Evolutionary conservation across 208 protist genomes (phyloP).

Genomic region (Acanthamoeba sp.): DNA sequence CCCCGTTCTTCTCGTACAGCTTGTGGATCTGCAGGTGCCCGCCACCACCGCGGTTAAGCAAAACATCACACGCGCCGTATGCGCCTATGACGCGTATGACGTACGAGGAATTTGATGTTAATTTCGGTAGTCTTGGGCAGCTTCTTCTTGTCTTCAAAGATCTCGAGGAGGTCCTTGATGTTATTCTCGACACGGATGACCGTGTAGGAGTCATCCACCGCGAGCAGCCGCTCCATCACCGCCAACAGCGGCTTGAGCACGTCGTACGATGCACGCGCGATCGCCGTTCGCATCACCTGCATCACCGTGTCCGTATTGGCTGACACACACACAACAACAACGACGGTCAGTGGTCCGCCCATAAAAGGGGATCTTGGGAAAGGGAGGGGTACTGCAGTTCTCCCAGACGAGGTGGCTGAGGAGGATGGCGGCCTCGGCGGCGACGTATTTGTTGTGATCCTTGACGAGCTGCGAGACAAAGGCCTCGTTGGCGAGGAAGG

Average conservation of each 20-base stretch:
- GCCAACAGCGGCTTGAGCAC: constrained; percentile 20
- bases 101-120: constrained; percentile 61
- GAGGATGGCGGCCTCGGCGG: neutral
- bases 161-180: constrained; percentile 1
- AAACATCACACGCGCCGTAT: neutral
- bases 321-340: neutral
- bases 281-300: constrained; percentile 18
- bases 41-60: neutral
- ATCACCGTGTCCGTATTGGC: constrained; percentile 40
- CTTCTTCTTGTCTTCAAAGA: constrained; percentile 44
- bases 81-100: neutral
- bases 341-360: too few relatives aligned
- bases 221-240: constrained; percentile 26
- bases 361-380: neutral
- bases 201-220: constrained; percentile 33
- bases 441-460: constrained; percentile 41
- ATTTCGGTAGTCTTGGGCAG: constrained; percentile 68
- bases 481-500: constrained; percentile 26
- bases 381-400: neutral
- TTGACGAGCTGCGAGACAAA: neutral
- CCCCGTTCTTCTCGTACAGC: constrained; percentile 51
- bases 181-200: neutral
- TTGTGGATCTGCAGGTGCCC: constrained; percentile 7
- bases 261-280: constrained; percentile 8
- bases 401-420: constrained; percentile 41